Conservation (phyloP, 1,284 basidiomycete genomes). For the Bjerkandera adusta region DNA sequence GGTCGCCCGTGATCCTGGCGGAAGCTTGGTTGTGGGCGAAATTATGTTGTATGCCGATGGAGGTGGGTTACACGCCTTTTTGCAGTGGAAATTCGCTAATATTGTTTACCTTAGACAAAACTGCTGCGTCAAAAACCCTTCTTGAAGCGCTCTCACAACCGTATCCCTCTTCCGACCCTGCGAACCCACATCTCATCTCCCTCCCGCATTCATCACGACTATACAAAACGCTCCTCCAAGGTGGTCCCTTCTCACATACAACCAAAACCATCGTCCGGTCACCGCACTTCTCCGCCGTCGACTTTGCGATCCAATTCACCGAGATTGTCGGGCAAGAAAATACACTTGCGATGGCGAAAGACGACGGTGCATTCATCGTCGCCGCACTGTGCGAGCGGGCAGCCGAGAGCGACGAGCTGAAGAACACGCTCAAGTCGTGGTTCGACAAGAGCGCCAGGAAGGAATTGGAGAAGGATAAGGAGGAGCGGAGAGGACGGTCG, state of each 20-base stretch:
- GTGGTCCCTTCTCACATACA: conserved; percentile 79
- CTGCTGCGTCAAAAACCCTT: conserved; percentile 56
- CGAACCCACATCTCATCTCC: conserved; percentile 66
- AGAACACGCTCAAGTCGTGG: conserved; percentile 48
- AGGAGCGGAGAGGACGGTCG: conserved; percentile 50
- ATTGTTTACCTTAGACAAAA: conserved; percentile 57
- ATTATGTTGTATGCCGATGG: conserved; percentile 81
- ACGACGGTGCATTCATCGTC: conserved; percentile 75
- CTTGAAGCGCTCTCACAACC: conserved; percentile 51
- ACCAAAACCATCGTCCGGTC: conserved; percentile 50
- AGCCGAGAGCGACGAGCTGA: conserved; percentile 39
- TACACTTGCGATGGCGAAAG: conserved; percentile 58
- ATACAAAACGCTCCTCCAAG: conserved; percentile 85
- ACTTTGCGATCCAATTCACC: conserved; percentile 62
- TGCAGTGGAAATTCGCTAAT: not conserved
- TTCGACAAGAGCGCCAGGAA: conserved; percentile 44
- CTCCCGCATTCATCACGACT: conserved; percentile 77
- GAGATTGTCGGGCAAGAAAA: conserved; percentile 53
- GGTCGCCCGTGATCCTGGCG: conserved; percentile 72
- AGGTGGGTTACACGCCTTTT: conserved; percentile 44
- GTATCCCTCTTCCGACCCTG: conserved; percentile 51
- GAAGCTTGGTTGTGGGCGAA: conserved; percentile 74
- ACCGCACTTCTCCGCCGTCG: conserved; percentile 48
- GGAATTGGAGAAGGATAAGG: conserved; percentile 38
- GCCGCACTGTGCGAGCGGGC: conserved; percentile 65